Conservation (phyloP, 768 basidiomycete genomes). For the Pholiota molesta region DNA sequence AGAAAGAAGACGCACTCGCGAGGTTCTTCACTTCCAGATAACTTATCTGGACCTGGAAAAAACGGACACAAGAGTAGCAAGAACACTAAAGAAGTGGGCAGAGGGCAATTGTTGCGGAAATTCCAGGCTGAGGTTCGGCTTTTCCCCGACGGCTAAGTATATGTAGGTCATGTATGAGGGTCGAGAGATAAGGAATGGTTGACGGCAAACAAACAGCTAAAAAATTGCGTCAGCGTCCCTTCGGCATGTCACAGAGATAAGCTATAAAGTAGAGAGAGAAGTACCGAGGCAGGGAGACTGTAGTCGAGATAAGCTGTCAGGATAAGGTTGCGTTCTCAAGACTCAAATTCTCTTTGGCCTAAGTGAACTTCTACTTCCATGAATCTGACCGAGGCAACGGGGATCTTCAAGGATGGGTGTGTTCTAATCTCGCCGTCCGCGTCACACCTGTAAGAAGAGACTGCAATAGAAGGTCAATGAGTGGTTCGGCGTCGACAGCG, state of each 20-base stretch:
- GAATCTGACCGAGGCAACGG: not conserved
- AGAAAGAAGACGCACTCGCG: not conserved
- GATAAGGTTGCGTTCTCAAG: not conserved
- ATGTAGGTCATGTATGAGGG: not conserved
- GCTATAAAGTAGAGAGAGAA: not conserved
- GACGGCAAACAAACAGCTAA: not conserved
- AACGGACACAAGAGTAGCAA: not conserved
- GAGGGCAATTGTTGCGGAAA: not conserved
- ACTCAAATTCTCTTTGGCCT: not conserved
- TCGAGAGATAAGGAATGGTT: not conserved
- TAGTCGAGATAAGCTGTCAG: not conserved
- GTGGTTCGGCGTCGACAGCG: not conserved
- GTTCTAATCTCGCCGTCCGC: too few relatives aligned
- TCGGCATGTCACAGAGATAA: slow-evolving; percentile 2
- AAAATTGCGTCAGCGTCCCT: not conserved
- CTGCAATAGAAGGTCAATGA: not conserved
- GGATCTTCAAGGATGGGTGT: not conserved
- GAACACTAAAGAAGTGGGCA: not conserved
- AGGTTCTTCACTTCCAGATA: not conserved
- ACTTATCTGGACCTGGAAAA: not conserved
- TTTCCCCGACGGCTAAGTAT: not conserved
- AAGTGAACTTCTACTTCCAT: not conserved
- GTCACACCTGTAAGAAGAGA: not conserved
- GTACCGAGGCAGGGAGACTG: not conserved
- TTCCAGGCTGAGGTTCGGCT: not conserved